Percentiles rank a stretch among this genome's conserved stretches.
Evolutionary conservation across 2,329 filamentous ascomycete genomes (phyloP).

Genomic region (Biscogniauxia mediterranea): DNA sequence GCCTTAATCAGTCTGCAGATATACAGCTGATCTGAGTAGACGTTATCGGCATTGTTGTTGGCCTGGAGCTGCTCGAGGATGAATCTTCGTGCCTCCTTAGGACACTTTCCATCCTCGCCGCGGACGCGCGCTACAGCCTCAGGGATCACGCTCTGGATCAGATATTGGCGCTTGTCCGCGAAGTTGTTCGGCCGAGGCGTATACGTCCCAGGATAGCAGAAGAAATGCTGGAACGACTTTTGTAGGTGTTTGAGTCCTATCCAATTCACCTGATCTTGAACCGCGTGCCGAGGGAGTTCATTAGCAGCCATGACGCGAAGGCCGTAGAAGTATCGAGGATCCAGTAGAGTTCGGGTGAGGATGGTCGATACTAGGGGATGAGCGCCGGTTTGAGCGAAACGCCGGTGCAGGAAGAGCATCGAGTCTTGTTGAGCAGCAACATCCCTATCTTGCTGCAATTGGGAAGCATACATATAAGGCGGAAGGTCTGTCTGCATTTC

Average conservation of each 20-base stretch:
- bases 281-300: constrained; percentile 74
- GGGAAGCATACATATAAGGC: constrained; percentile 96
- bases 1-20: constrained; percentile 73
- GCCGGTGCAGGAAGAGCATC: constrained; percentile 69
- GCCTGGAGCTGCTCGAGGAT: constrained; percentile 85
- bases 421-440: constrained; percentile 83
- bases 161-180: constrained; percentile 78
- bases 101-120: constrained; percentile 72
- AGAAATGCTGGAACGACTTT: constrained; percentile 83
- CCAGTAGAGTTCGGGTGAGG: constrained; percentile 83
- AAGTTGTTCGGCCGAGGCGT: constrained; percentile 92
- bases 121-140: constrained; percentile 77
- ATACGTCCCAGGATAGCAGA: constrained; percentile 74
- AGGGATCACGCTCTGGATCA: constrained; percentile 80
- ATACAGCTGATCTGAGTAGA: constrained; percentile 87
- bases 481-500: constrained; percentile 79
- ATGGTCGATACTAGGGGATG: constrained; percentile 87
- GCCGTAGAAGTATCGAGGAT: constrained; percentile 88
- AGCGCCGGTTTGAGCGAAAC: constrained; percentile 48
- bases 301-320: constrained; percentile 84
- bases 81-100: constrained; percentile 75
- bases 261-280: constrained; percentile 62
- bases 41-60: constrained; percentile 91
- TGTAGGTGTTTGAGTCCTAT: constrained; percentile 82
- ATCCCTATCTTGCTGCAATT: constrained; percentile 94